Conservation (phyloP, 345 rosid species). For the Brassica cretica region DNA sequence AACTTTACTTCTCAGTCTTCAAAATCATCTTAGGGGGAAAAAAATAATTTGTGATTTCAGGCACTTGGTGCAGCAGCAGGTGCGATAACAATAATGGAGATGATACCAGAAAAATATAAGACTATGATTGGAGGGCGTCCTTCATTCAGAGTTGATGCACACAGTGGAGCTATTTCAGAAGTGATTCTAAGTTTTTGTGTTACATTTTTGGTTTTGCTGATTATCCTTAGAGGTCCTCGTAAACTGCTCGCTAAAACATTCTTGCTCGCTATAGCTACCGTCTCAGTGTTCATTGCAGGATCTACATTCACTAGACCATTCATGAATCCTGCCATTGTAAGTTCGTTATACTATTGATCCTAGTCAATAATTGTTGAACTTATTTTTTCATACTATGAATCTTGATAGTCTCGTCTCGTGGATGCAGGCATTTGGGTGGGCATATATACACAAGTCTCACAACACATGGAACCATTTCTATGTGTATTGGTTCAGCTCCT, state of each 20-base stretch:
- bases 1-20: background rate
- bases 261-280: slow-evolving; percentile 69
- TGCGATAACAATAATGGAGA: slow-evolving; percentile 71
- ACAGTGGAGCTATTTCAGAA: slow-evolving; percentile 86
- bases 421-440: slow-evolving; percentile 95
- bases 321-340: slow-evolving; percentile 99
- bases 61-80: slow-evolving; percentile 96
- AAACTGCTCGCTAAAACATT: slow-evolving; percentile 52
- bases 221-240: slow-evolving; percentile 74
- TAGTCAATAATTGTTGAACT: background rate
- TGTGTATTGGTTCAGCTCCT: slow-evolving; percentile 91
- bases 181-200: slow-evolving; percentile 77
- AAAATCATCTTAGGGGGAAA: background rate
- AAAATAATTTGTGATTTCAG: slow-evolving; percentile 35
- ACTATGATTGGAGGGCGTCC: slow-evolving; percentile 71
- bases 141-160: slow-evolving; percentile 65
- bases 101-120: slow-evolving; percentile 69
- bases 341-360: slow-evolving; percentile 32
- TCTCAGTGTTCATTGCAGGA: slow-evolving; percentile 60
- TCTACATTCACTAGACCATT: slow-evolving; percentile 80
- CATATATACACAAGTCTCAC: slow-evolving; percentile 74
- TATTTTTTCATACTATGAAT: background rate
- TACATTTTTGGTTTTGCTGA: slow-evolving; percentile 64
- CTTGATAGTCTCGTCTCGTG: background rate
- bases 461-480: slow-evolving; percentile 90